Base-by-base conservation (phyloP, 1,139 yeast species). In the Protomyces inundatus region DNA sequence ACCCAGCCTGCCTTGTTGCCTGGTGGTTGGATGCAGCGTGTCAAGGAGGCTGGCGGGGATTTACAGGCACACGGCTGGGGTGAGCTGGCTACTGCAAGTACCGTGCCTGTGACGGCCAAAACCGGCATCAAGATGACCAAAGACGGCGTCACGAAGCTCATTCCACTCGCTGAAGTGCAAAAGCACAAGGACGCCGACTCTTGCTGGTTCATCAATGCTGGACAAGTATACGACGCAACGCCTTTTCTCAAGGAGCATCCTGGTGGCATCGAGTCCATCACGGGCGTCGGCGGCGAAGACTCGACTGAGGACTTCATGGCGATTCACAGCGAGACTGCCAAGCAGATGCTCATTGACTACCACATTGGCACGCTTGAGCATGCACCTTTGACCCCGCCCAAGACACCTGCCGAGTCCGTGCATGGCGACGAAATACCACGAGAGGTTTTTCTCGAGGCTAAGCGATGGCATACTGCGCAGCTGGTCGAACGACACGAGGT, bases 191-290 rank as follows among this genome's bases (percentile, higher is more conserved):
- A 48, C 6, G 77, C 75, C 3, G 76, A 74, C 45, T 81, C 81
- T 67, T 83, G 86, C 68, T 84, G 87, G 87, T 82, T 83, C 39
- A 46, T 61, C 56, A 54, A 52, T n/a, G 56, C 55, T 7, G 60
- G 57, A 3, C 52, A 89, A 72, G 84, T 93, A 46, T 91, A 90
- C 73, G 84, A 93, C 73, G 91, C 91, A 54, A 86, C 93, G 0
- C 81, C 77, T 4, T 93, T 90, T 71, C 72, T 90, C 55, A 86
- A 85, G 40, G 91, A 88, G 70, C 96, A 90, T 74, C 97, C 97
- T 0, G 97, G 88, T 64, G 64, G 64, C 16, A 77, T 76, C 40
- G 80, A 81, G 54, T 79, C 85, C 14, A 82, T 84, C 64, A 70
- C 80, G 4, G 82, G 80, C 69, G 83, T 81, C 67, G 85, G 85